Conservation (phyloP, 306 rosid genomes). For the Sindora glabra region DNA sequence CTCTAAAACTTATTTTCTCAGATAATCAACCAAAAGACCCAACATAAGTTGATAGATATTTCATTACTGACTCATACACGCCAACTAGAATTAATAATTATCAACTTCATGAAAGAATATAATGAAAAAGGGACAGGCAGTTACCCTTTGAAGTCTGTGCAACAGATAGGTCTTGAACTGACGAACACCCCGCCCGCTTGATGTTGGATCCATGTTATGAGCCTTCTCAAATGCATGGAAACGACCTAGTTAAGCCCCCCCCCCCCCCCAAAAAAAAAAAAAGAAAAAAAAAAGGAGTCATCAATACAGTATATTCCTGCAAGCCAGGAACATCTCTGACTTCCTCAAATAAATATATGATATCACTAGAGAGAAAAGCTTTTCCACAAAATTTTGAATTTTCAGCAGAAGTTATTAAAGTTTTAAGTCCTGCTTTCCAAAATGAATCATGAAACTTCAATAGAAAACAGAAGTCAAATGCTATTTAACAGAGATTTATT, state of each 20-base stretch:
- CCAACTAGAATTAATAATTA: slow-evolving; percentile 4
- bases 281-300: slow-evolving; percentile 16
- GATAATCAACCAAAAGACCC: background rate
- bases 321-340: no score
- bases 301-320: background rate
- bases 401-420: no score
- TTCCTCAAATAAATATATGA: no score
- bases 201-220: slow-evolving; percentile 67
- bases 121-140: slow-evolving; percentile 14
- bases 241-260: slow-evolving; percentile 89
- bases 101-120: background rate
- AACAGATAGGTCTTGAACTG: slow-evolving; percentile 85
- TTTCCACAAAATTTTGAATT: no score
- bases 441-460: no score
- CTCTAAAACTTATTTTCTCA: background rate
- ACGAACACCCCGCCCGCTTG: slow-evolving; percentile 92
- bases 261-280: no score
- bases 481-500: no score
- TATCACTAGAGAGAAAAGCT: no score
- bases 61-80: background rate
- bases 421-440: no score
- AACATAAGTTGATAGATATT: background rate
- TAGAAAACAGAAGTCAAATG: no score
- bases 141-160: slow-evolving; percentile 77
- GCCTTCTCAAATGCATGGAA: slow-evolving; percentile 95